Base-by-base conservation (phyloP, 495 filamentous ascomycete genomes). In the Daldinia loculata region DNA sequence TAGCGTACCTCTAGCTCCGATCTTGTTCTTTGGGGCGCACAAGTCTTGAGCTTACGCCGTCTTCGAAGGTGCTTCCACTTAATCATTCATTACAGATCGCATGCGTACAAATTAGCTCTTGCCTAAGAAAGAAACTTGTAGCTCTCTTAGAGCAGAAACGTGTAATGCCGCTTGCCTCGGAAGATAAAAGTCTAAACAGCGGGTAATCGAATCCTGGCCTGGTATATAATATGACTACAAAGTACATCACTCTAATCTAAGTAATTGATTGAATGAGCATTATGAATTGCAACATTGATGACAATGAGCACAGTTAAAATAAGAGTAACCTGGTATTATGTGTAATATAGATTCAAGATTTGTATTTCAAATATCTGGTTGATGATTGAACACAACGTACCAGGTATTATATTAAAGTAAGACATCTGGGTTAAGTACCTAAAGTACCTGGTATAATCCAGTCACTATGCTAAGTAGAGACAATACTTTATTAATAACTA, bases 31-130 rank as follows among this genome's bases (percentile, higher is more conserved):
- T 45, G 27, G 41, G 36, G 5, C 6, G 12, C 15, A 36, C 48
- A 39, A 34, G 17, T 57, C 30, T 38, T 38, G 32, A 38, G 34
- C 43, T 34, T n/a, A 53, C 17, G 43, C 39, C 66, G 26, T 67
- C 38, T 56, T 56, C 45, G 27, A 67, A 67, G 24, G 26, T 22
- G 27, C n/a, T 53, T 45, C 34, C 55, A 53, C 27, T 39, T 63
- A 19, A 26, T 27, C 29, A 53, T 53, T 12, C 34, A 59, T 65
- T 45, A 45, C 43, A 24, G 56, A 56, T 70, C 45, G 67, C 36
- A 61, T 70, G 56, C 67, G 66, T 69, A 65, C 19, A 24, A 65
- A 57, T 57, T 57, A 56, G 50, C 50, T 53, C 9, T 27, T 53
- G 15, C 6, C 27, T 17, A 30, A 53, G 24, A 30, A 53, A 30